phyloP scores from a whole-genome alignment of 2,329 filamentous ascomycete species.

The Trichoderma koningii region DNA sequence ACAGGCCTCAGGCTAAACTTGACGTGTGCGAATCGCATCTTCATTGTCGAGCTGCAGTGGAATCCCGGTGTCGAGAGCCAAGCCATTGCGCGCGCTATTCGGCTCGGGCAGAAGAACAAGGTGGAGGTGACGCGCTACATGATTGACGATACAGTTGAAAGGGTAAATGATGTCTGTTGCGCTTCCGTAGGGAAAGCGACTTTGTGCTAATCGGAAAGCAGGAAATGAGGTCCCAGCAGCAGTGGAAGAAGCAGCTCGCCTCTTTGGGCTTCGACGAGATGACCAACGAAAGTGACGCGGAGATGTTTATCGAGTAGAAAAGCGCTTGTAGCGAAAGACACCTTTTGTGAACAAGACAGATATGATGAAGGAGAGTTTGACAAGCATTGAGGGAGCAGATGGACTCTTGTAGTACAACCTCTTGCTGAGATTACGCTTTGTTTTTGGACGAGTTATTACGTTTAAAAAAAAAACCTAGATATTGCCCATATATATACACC shows the following conservation, averaged over 20 bases:
- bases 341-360: too few species aligned
- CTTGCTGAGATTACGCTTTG: too few species aligned
- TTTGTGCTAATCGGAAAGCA: background rate
- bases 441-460: too few species aligned
- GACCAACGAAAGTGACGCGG: background rate
- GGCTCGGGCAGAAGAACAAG: constrained; percentile 47
- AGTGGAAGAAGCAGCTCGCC: constrained; percentile 9
- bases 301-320: too few species aligned
- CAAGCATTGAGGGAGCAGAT: too few species aligned
- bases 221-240: constrained; percentile 11
- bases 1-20: constrained; percentile 47
- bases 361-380: too few species aligned
- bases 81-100: constrained; percentile 51
- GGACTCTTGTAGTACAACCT: too few species aligned
- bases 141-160: constrained; percentile 46
- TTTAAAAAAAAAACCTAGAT: too few species aligned
- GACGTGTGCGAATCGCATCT: constrained; percentile 50
- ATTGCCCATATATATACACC: too few species aligned
- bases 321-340: too few species aligned
- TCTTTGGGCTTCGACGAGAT: background rate
- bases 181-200: constrained; percentile 8
- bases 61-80: constrained; percentile 56
- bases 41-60: constrained; percentile 58
- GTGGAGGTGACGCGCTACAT: constrained; percentile 52
- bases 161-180: constrained; percentile 36